Base-by-base conservation (phyloP, 768 basidiomycete species). In the Lentinula guzmanii region DNA sequence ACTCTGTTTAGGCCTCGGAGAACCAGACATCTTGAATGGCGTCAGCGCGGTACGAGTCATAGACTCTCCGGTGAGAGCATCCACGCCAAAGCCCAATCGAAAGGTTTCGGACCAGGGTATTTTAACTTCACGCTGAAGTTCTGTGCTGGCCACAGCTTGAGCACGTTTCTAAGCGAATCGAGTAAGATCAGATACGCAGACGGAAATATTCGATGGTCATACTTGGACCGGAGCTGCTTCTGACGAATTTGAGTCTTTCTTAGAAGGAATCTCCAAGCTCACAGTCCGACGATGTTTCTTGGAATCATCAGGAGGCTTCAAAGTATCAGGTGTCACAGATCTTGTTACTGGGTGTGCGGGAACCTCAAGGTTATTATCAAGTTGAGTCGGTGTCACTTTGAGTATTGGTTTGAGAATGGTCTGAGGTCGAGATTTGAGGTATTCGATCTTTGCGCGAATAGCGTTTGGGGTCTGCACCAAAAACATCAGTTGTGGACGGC, bases 11-110 rank as follows among this genome's bases (percentile, higher is more conserved):
- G 64, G 63, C 24, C 59, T 50, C 8, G 51, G 51, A 2, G 59
- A 56, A 11, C 51, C 43, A 43, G 24, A 34, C 48, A 61, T 50
- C 15, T 62, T 60, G 51, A 62, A 61, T 8, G 53, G 8, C 7
- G 52, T 57, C 24, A 67, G 61, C 10, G 65, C 66, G 50, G 58
- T 58, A 37, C 43, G 34, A 52, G 66, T 48, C 52, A 58, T 64
- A 13, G 63, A 65, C 59, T 67, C 66, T 45, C 66, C 66, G 1
- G 64, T 67, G 18, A 67, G 60, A 18, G 65, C 66, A 58, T 64
- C 46, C 24, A 67, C 41, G 3, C 66, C 66, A 21, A 61, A 65
- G 5, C 66, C 66, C 1, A 24, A 51, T 45, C 64, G 61, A 53
- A 63, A 67, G 5, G 48, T 53, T 16, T 63, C 62, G 3, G 63